Evolutionary conservation across 257 asterid genomes (phyloP), one percentile per base, ranked within the genome.

Genomic region (Ilex asprella): DNA sequence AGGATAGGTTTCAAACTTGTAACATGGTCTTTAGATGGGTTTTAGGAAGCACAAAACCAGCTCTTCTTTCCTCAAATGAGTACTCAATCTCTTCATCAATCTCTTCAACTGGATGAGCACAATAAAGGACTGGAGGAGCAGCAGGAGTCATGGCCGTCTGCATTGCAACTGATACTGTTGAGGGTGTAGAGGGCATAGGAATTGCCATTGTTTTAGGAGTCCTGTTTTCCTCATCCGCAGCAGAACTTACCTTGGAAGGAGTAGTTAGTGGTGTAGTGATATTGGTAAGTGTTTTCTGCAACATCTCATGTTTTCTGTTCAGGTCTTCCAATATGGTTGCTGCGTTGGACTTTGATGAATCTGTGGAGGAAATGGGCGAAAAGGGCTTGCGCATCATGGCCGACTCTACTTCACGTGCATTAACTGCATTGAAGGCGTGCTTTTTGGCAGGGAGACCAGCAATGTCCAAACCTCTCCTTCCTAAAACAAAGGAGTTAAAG

Each of bases 311-410:
- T 56, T 89, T 89, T 59, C 68, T 74, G 80, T 78, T 79, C 51
- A 71, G 61, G 59, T 89, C 99, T 43, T 84, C 91, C 64, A 85
- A 47, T 31, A 84, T 73, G 65, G 86, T 83, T 49, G 81, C 59
- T 31, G 70, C 85, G 30, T 77, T 83, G 31, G 95, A 72, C 64
- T 67, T 83, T n/a, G 95, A 81, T 12, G 94, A 82, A 43, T 87
- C 96, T 7, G 86, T 80, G 51, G 95, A 83, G 65, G 91, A 80
- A 68, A 92, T 76, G 58, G 97, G 99, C 50, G 99, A 92, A 76
- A 92, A 92, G 13, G 99, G 99, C 76, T 70, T 86, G 59, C 99
- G 81, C 16, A 53, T 69, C 71, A 76, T 68, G 60, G 91, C 77
- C 3, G 87, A 77, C 63, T 86, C 94, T 32, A 31, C 41, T 63